Evolutionary conservation across 805 yeast genomes (phyloP), one percentile per base, ranked within the genome.

Genomic region (Barnettozyma sucrosica): DNA sequence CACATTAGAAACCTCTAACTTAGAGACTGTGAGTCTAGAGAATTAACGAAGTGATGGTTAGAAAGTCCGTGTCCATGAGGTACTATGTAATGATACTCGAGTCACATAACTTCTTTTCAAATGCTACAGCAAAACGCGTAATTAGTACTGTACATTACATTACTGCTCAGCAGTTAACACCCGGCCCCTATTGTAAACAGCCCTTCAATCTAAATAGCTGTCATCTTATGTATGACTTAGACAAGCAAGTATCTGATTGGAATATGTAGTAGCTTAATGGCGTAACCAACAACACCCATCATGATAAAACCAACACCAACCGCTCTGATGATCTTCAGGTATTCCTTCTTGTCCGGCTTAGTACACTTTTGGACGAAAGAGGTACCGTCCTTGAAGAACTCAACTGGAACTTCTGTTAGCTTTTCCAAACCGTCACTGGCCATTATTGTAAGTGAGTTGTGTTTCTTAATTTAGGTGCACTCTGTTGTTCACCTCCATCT

Each of bases 281-380:
- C 86, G 72, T 89, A 92, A 49, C 99, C 99, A 63, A 93, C 95
- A 61, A 88, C 85, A 64, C 99, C 99, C 90, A 92, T 93, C 80
- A 92, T 92, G 59, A 92, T 74, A 71, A 92, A 92, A 57, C 99
- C 99, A 54, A 90, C 77, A 61, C 98, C 98, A 45, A 92, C 98
- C 45, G 97, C 97, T 70, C 93, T 85, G 55, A 93, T 79, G 64
- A 92, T 85, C 69, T 85, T 84, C 50, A 82, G 60, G 76, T 87
- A 92, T 71, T 92, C 99, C 66, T 85, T 87, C 65, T 77, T 72
- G 66, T 82, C 83, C 58, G 99, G 99, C 72, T 93, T 92, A 63
- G 93, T 84, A 75, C 98, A 92, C 69, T 88, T 88, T 66, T 80
- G 79, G 61, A 93, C 75, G 67, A 93, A 93, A 51, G 89, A 87